Base-by-base conservation (phyloP, 2,329 filamentous ascomycete genomes). In the Fusarium torulosum region DNA sequence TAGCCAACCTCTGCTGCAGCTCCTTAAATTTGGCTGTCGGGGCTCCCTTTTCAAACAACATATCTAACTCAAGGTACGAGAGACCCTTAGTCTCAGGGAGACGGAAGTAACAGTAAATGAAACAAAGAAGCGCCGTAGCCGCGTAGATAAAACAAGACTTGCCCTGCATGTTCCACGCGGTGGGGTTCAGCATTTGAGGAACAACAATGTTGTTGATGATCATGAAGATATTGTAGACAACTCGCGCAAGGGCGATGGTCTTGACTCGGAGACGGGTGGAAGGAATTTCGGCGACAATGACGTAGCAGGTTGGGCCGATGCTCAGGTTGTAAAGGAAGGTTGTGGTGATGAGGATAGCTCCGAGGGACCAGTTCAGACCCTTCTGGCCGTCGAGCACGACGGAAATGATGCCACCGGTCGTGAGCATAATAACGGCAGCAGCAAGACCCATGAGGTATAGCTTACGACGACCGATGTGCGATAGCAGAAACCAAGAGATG, bases 401-500 rank as follows among this genome's bases (percentile, higher is more conserved):
- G 1, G 78, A 78, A 1, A 81, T 67, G 10, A 81, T 71, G 17
- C 80, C 81, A 19, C 83, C 79, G 2, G 75, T 65, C 27, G 75
- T 73, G 6, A 84, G 73, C n/a, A 82, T 73, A 3, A 76, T 23
- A 0, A 74, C 67, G 21, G 67, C 53, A 21, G 57, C 71, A 1
- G 54, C 64, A 45, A 81, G 72, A 0, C 82, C 81, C 5, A 41
- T 46, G 4, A 82, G 60, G 56, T 78, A 82, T 33, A 82, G 75
- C n/a, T 50, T 66, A 6, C 81, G 75, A 3, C 81, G 79, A 8
- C 81, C 81, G 21, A 76, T 72, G 2, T 71, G 67, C 31, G 75
- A 75, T 7, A 83, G 76, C 17, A 79, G 74, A 17, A 78, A 73
- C 75, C 79, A 81, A 9, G 80, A 81, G 33, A 81, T 55, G 15